phyloP scores from a whole-genome alignment of 192 early-diverging fungal species.

The Jimgerdemannia lactiflua region DNA sequence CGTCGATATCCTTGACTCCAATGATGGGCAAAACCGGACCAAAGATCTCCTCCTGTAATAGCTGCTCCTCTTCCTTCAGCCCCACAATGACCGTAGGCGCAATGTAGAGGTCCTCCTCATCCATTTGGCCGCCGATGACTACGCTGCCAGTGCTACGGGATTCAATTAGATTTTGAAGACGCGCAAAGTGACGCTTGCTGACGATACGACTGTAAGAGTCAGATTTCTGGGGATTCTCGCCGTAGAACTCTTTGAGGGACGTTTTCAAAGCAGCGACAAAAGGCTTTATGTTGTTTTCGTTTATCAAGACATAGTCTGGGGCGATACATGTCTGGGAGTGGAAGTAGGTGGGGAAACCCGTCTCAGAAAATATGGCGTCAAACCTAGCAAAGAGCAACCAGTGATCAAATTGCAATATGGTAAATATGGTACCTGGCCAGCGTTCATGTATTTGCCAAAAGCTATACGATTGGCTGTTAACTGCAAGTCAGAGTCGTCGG shows the following conservation, averaged over 20 bases:
- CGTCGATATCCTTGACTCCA: conserved; percentile 22
- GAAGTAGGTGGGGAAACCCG: conserved; percentile 5
- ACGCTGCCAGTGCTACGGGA: conserved; percentile 23
- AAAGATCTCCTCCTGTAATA: conserved; percentile 68
- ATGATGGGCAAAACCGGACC: conserved; percentile 63
- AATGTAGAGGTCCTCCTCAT: conserved; percentile 43
- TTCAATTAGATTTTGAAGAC: conserved; percentile 55
- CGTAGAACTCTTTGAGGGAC: conserved; percentile 40
- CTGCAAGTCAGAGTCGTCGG: conserved; percentile 53
- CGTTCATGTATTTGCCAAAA: conserved; percentile 80
- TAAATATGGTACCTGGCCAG: conserved; percentile 63
- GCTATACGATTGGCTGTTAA: conserved; percentile 66
- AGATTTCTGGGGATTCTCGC: conserved; percentile 42
- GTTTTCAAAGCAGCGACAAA: conserved; percentile 58
- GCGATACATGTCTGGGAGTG: conserved; percentile 71
- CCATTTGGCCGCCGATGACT: conserved; percentile 43
- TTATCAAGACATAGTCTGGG: conserved; percentile 82
- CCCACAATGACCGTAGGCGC: conserved; percentile 56
- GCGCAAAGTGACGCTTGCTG: conserved; percentile 64
- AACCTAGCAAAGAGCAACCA: too few relatives aligned
- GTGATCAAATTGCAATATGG: too few relatives aligned
- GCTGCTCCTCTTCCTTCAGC: conserved; percentile 19
- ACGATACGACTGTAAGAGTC: conserved; percentile 70
- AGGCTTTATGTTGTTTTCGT: conserved; percentile 48
- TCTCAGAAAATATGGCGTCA: conserved; percentile 49